Evolutionary conservation across 306 rosid species (phyloP).

Genomic region (Begonia fuchsioides): DNA sequence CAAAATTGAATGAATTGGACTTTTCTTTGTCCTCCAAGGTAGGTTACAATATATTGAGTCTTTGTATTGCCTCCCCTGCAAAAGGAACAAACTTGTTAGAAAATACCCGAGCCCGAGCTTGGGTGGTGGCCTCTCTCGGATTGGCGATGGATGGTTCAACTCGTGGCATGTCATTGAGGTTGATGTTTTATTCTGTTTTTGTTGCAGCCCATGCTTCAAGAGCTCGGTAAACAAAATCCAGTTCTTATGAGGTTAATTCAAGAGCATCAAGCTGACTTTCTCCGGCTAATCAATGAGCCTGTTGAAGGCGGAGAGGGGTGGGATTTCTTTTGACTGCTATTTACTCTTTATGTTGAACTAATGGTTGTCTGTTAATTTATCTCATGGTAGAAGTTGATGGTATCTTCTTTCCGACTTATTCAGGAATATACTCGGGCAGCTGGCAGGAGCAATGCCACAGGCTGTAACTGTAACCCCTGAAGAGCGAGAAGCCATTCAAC

Average conservation of each 20-base stretch:
- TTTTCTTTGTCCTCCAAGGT: too few species aligned
- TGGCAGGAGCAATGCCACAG: conserved; percentile 52
- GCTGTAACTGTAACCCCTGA: conserved; percentile 71
- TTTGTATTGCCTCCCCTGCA: too few species aligned
- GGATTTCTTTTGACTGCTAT: conserved; percentile 10
- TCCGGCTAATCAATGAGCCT: conserved; percentile 83
- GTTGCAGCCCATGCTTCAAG: conserved; percentile 93
- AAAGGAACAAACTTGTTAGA: too few species aligned
- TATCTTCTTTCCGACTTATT: conserved; percentile 12
- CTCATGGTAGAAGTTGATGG: conserved; percentile 1
- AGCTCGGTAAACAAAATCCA: conserved; percentile 94
- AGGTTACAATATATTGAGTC: too few species aligned
- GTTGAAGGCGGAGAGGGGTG: conserved; percentile 85
- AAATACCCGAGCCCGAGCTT: too few species aligned
- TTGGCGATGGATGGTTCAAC: too few species aligned
- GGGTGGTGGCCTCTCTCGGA: too few species aligned
- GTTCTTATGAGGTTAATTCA: conserved; percentile 77
- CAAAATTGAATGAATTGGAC: too few species aligned
- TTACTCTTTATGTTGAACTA: neutral
- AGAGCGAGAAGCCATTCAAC: conserved; percentile 85
- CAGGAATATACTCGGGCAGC: conserved; percentile 58
- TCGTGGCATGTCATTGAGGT: too few species aligned
- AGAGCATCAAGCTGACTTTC: conserved; percentile 82
- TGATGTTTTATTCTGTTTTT: conserved; percentile 5
- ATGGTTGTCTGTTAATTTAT: neutral